Evolutionary conservation across 2,329 filamentous ascomycete species (phyloP).

Genomic region (Botrytis fabae): DNA sequence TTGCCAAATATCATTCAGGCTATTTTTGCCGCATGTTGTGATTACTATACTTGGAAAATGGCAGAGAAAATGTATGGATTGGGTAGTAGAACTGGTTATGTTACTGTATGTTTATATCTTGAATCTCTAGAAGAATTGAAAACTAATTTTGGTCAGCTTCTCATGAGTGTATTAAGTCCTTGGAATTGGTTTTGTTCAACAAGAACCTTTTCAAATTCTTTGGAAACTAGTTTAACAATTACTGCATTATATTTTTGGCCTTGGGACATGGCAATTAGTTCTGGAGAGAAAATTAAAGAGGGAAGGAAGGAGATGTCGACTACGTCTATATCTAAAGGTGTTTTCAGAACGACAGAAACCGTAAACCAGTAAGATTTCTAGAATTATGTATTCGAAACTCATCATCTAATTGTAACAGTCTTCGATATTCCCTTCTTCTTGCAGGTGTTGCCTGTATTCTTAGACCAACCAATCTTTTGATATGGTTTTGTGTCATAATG

Average conservation of each 20-base stretch:
- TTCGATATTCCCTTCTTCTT: conserved; percentile 66
- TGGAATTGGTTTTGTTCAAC: conserved; percentile 98
- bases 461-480: conserved; percentile 83
- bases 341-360: conserved; percentile 36
- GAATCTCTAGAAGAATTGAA: neutral
- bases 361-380: conserved; percentile 39
- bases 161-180: conserved; percentile 71
- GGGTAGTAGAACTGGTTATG: conserved; percentile 62
- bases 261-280: conserved; percentile 64
- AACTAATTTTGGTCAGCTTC: conserved; percentile 52
- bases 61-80: conserved; percentile 71
- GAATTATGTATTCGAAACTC: neutral
- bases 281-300: neutral
- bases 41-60: conserved; percentile 87
- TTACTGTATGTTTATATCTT: conserved; percentile 55
- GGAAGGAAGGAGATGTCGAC: neutral
- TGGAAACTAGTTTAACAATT: conserved; percentile 86
- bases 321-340: neutral
- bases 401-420: conserved; percentile 41
- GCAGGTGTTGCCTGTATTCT: conserved; percentile 83
- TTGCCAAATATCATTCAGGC: conserved; percentile 77
- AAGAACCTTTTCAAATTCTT: conserved; percentile 87
- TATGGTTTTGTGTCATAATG: conserved; percentile 72
- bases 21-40: conserved; percentile 71
- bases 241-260: conserved; percentile 82